Evolutionary conservation across 345 rosid genomes (phyloP).

Genomic region (Pistacia integerrima): DNA sequence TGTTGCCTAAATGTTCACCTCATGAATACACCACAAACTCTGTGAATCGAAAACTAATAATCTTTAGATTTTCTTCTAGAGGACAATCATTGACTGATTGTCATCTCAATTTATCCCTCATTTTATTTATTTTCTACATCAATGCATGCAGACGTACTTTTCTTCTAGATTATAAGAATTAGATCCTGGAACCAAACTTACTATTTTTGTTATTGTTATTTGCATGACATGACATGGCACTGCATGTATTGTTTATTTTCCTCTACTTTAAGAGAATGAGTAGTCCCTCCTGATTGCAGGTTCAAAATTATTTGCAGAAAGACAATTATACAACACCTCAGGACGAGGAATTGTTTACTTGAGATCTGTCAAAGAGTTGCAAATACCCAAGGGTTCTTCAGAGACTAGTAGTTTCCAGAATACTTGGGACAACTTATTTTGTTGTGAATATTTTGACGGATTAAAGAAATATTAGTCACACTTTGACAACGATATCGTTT

Average conservation of each 20-base stretch:
- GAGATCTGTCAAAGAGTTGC: background rate
- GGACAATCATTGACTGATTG: background rate
- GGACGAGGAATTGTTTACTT: background rate
- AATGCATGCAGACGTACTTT: background rate
- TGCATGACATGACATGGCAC: background rate
- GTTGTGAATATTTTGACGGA: background rate
- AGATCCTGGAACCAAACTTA: background rate
- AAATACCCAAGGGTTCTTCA: background rate
- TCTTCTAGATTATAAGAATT: background rate
- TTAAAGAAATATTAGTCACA: background rate
- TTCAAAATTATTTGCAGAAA: background rate
- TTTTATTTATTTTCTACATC: background rate
- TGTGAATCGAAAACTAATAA: background rate
- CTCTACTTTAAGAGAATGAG: background rate
- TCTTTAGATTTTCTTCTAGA: background rate
- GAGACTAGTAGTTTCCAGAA: background rate
- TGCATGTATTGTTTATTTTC: background rate
- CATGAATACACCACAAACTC: background rate
- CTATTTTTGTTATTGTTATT: background rate
- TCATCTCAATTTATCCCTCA: background rate
- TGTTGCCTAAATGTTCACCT: background rate
- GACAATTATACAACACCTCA: background rate
- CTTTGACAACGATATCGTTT: background rate
- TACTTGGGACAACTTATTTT: background rate
- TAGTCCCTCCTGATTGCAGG: background rate